Conservation (phyloP, 2,329 filamentous ascomycete genomes). For the Xylariaceae sp. region DNA sequence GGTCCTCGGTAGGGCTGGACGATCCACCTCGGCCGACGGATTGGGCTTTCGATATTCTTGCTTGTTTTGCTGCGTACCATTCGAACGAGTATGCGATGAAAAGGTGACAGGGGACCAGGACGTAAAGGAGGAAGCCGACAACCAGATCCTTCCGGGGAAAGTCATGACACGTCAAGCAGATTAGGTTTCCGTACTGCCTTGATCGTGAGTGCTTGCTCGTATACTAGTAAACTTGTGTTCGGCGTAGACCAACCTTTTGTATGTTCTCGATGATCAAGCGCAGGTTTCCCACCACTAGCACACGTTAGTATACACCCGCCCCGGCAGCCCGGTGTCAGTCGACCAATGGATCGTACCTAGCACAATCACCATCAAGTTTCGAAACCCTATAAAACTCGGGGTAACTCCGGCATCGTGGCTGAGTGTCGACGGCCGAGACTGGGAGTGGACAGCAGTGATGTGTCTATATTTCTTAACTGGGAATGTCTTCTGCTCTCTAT, state of each 20-base stretch:
- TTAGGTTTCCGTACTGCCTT: constrained; percentile 84
- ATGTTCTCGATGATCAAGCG: constrained; percentile 96
- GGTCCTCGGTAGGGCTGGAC: constrained; percentile 59
- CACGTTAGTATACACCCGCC: constrained; percentile 9
- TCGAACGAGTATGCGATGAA: constrained; percentile 91
- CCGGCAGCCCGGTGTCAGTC: not conserved
- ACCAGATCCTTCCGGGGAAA: constrained; percentile 78
- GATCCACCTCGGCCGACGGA: constrained; percentile 51
- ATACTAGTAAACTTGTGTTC: constrained; percentile 14
- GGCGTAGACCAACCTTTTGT: constrained; percentile 69
- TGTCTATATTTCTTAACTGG: constrained; percentile 79
- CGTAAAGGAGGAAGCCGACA: constrained; percentile 77
- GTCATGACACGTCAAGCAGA: constrained; percentile 88
- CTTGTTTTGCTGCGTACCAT: constrained; percentile 77
- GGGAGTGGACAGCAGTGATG: constrained; percentile 82
- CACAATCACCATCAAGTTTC: constrained; percentile 95
- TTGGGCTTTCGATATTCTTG: constrained; percentile 65
- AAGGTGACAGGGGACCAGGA: constrained; percentile 87
- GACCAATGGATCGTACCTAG: constrained; percentile 59
- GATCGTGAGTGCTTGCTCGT: constrained; percentile 17
- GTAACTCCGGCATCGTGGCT: constrained; percentile 76
- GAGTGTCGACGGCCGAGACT: constrained; percentile 73
- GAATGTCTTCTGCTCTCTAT: constrained; percentile 39
- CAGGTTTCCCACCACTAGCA: constrained; percentile 85
- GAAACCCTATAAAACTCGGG: constrained; percentile 89